These are phyloP conservation scores for Endocalyx cinctus DNA, from an alignment of 2,329 filamentous ascomycete genomes.

Conservation along the genomic window DNA sequence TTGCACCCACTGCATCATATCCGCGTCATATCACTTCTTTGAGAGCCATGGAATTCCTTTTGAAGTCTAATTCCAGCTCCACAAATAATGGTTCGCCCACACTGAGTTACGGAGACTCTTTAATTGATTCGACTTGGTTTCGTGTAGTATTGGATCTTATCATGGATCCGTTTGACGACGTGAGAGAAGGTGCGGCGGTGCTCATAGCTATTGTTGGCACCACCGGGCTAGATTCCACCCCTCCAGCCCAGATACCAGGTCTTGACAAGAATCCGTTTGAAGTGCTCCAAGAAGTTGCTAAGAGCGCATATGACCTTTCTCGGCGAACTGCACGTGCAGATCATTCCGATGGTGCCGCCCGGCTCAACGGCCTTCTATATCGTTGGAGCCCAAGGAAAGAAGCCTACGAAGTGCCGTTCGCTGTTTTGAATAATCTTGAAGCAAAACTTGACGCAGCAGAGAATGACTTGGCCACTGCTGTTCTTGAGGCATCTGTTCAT, in stretches of 20 bases:
- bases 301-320: conserved; percentile 53
- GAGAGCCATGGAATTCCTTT: conserved; percentile 62
- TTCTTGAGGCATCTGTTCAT: conserved; percentile 63
- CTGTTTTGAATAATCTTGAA: conserved; percentile 59
- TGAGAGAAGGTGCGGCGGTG: conserved; percentile 56
- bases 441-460: conserved; percentile 59
- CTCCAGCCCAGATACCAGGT: conserved; percentile 4
- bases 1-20: conserved; percentile 80
- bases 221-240: conserved; percentile 23
- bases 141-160: conserved; percentile 72
- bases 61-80: conserved; percentile 43
- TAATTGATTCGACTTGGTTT: conserved; percentile 47
- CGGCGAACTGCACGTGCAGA: conserved; percentile 77
- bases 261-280: conserved; percentile 16
- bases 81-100: conserved; percentile 42
- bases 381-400: conserved; percentile 44
- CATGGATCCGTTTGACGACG: conserved; percentile 89
- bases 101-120: conserved; percentile 33
- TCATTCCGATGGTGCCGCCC: conserved; percentile 85
- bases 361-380: conserved; percentile 67
- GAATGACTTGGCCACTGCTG: conserved; percentile 60
- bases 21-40: conserved; percentile 82
- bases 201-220: conserved; percentile 48
- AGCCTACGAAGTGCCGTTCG: conserved; percentile 48
- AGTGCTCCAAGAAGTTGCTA: conserved; percentile 43